A percentile compares a stretch with the other conserved stretches of the same genome.
These are phyloP conservation scores for Suillus subluteus DNA, from an alignment of 768 basidiomycete species.

Conservation along the genomic window DNA sequence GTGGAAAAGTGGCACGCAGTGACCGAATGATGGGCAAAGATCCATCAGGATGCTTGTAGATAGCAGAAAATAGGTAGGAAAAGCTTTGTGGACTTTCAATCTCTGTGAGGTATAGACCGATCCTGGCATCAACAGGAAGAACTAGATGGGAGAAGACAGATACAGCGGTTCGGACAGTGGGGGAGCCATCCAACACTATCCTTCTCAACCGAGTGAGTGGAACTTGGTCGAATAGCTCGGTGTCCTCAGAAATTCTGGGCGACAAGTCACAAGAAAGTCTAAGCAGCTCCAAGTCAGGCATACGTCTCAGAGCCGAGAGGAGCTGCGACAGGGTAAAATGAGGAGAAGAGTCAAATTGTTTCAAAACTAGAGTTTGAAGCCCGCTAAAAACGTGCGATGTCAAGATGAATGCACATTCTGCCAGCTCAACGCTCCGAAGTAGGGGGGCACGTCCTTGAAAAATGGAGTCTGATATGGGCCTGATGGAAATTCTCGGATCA, in stretches of 20 bases:
- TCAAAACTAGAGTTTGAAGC: conserved; percentile 41
- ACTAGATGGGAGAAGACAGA: not conserved
- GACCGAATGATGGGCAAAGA: not conserved
- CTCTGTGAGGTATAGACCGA: too few relatives aligned
- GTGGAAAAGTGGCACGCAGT: too few relatives aligned
- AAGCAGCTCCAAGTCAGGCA: conserved; percentile 37
- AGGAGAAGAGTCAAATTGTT: conserved; percentile 29
- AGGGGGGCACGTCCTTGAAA: conserved; percentile 37
- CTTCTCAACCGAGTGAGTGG: not conserved
- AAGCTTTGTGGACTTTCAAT: not conserved
- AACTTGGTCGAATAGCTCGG: not conserved
- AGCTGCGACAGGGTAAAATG: conserved; percentile 38
- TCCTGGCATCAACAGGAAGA: too few relatives aligned
- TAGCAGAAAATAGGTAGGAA: not conserved
- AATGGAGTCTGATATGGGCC: conserved; percentile 30
- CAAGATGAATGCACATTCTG: conserved; percentile 37
- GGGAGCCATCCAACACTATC: not conserved
- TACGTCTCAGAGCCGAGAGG: conserved; percentile 34
- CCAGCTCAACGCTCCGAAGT: conserved; percentile 19
- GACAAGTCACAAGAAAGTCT: conserved; percentile 38
- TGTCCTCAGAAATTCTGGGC: not conserved
- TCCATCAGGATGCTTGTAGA: not conserved
- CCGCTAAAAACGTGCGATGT: conserved; percentile 36
- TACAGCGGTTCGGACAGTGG: not conserved
- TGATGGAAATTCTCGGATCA: conserved; percentile 16